Base-by-base conservation (phyloP, 2,329 filamentous ascomycete species). In the Eurotiales sp. region DNA sequence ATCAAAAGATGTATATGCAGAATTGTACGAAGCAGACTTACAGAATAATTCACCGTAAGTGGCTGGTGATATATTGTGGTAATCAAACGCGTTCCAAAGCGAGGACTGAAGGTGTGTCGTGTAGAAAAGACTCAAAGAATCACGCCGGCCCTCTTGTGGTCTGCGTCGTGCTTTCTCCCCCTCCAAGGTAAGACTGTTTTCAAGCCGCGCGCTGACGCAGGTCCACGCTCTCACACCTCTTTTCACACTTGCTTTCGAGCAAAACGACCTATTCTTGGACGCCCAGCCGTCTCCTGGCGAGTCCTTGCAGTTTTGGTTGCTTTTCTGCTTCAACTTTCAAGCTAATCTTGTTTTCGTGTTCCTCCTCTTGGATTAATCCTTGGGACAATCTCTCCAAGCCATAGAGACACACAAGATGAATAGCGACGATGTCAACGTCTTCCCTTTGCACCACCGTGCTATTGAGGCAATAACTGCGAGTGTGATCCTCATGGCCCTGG, bases 401-500 rank as follows among this genome's bases (percentile, higher is more conserved):
- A 37, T 37, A 15, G n/a, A n/a, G n/a, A n/a, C 5, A 19, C 7
- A 8, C 41, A 51, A 50, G 25, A 37, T 55, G 43, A 46, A 57
- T 23, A 46, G 51, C 10, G n/a, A 54, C 52, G 58, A 61, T 11
- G 42, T 57, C 51, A 42, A 45, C 4, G 43, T 60, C 37, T 49
- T 58, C 8, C 59, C 56, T 41, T 54, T 67, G 21, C 65, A 63
- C 12, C 15, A 55, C 29, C 57, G 63, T 8, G 65, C 65, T 19
- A 56, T 55, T 2, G 58, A 62, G 29, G 62, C 55, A 7, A 44
- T 70, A 41, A 55, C 56, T 12, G 53, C 62, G 19, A 69, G 67
- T 45, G 53, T 68, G 25, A 55, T 65, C 10, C 67, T 70, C 48
- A 68, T 66, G 5, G 48, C 22, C 2, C 50, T 69, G 12, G 66